Evolutionary conservation across 768 basidiomycete species (phyloP).

Genomic region (Naganishia friedmannii): DNA sequence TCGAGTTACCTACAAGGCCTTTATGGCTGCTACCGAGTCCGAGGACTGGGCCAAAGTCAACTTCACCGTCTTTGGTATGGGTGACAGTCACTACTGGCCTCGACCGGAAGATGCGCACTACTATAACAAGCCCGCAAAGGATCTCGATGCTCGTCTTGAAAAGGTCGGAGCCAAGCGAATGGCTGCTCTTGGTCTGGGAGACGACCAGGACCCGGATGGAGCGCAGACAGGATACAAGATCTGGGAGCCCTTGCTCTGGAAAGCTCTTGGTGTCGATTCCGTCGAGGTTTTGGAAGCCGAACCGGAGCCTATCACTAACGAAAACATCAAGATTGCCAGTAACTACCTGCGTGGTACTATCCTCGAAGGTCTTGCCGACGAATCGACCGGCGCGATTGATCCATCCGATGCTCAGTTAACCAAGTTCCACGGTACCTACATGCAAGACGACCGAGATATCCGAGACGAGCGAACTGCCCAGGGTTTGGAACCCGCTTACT

Average conservation of each 20-base stretch:
- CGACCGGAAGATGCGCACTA: slow-evolving; percentile 93
- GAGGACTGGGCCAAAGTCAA: slow-evolving; percentile 65
- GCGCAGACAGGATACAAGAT: slow-evolving; percentile 90
- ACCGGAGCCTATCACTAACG: slow-evolving; percentile 96
- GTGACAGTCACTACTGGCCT: slow-evolving; percentile 99
- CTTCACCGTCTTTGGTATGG: slow-evolving; percentile 87
- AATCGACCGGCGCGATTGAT: slow-evolving; percentile 82
- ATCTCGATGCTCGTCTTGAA: slow-evolving; percentile 75
- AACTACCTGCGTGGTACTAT: slow-evolving; percentile 93
- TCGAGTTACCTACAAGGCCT: slow-evolving; percentile 77
- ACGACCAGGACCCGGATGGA: slow-evolving; percentile 97
- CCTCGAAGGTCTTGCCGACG: slow-evolving; percentile 80
- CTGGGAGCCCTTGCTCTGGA: slow-evolving; percentile 95
- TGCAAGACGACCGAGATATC: slow-evolving; percentile 95
- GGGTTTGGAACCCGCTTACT: slow-evolving; percentile 90
- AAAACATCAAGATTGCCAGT: slow-evolving; percentile 97
- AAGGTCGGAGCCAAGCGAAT: slow-evolving; percentile 76
- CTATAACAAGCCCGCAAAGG: slow-evolving; percentile 94
- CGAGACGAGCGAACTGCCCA: slow-evolving; percentile 90
- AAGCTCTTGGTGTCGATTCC: slow-evolving; percentile 83
- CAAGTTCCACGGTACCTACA: slow-evolving; percentile 68
- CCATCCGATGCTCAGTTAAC: slow-evolving; percentile 88
- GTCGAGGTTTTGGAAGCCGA: slow-evolving; percentile 87
- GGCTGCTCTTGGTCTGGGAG: slow-evolving; percentile 73
- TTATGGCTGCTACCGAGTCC: slow-evolving; percentile 57